Conservation (phyloP, 2,329 filamentous ascomycete species). For the Diplodia seriata region DNA sequence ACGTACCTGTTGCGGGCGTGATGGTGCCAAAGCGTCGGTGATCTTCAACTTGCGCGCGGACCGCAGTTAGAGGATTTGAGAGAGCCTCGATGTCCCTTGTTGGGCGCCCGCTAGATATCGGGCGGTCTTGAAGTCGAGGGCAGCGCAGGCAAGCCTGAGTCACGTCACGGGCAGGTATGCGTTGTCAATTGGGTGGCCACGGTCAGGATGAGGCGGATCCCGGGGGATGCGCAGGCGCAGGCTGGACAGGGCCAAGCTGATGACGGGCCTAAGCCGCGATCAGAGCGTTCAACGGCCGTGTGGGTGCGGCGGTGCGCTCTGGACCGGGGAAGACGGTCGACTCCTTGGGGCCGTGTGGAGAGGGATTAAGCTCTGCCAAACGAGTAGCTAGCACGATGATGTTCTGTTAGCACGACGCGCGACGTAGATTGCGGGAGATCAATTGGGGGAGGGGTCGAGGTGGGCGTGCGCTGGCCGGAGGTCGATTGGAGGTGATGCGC, state of each 20-base stretch:
- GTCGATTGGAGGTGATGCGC: slow-evolving; percentile 52
- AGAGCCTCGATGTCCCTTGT: slow-evolving; percentile 41
- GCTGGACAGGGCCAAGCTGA: slow-evolving; percentile 40
- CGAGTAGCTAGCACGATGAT: slow-evolving; percentile 41
- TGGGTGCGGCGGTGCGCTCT: slow-evolving; percentile 28
- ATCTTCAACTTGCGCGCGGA: slow-evolving; percentile 30
- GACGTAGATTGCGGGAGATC: slow-evolving; percentile 28
- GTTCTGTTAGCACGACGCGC: slow-evolving; percentile 29
- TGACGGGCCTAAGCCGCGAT: slow-evolving; percentile 25
- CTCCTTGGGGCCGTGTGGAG: slow-evolving; percentile 43
- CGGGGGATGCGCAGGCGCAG: slow-evolving; percentile 40
- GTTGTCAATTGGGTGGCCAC: slow-evolving; percentile 51
- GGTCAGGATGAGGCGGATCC: slow-evolving; percentile 47
- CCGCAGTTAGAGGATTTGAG: slow-evolving; percentile 37
- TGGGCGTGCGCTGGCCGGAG: slow-evolving; percentile 42
- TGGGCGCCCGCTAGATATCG: slow-evolving; percentile 45
- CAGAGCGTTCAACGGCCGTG: slow-evolving; percentile 10
- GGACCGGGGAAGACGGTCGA: slow-evolving; percentile 10
- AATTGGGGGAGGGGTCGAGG: slow-evolving; percentile 26
- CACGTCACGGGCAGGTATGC: slow-evolving; percentile 49
- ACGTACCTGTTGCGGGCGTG: slow-evolving; percentile 36
- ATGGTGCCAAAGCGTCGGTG: slow-evolving; percentile 34
- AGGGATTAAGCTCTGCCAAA: slow-evolving; percentile 39
- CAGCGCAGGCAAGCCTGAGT: slow-evolving; percentile 42
- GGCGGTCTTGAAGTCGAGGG: slow-evolving; percentile 42